Percentiles rank a stretch among this genome's conserved stretches.
Conservation (phyloP, 83 land plant species). For the Thuja plicata region DNA sequence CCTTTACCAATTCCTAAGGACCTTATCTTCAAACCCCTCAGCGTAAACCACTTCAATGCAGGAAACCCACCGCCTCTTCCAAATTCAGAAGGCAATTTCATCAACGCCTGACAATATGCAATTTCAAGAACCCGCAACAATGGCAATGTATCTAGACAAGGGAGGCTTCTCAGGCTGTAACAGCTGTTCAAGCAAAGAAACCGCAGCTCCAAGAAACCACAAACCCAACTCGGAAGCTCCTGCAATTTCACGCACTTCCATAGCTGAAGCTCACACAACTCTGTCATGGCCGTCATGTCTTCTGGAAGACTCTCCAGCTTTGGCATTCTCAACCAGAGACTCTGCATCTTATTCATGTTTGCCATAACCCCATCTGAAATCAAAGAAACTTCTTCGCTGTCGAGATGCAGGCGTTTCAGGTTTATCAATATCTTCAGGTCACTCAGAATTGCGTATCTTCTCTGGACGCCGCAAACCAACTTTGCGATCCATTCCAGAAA, state of each 20-base stretch:
- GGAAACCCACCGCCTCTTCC: neutral
- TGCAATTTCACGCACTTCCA: neutral
- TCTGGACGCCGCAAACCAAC: neutral
- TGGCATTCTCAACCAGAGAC: neutral
- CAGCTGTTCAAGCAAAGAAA: neutral
- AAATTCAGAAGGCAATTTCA: neutral
- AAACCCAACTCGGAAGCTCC: neutral
- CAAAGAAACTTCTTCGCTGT: neutral
- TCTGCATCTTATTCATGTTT: neutral
- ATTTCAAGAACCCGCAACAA: neutral
- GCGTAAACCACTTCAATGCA: neutral
- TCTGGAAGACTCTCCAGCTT: neutral
- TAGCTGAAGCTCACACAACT: neutral
- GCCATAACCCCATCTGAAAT: neutral
- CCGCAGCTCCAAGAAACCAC: neutral
- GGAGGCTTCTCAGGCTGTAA: neutral
- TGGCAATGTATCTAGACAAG: neutral
- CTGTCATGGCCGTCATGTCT: neutral
- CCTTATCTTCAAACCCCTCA: conserved; percentile 4
- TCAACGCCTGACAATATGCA: neutral
- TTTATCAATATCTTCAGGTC: neutral
- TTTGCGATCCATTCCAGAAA: neutral
- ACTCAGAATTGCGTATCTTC: neutral
- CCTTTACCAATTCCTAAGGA: neutral
- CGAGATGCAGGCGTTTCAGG: neutral